phyloP scores from a whole-genome alignment of 768 basidiomycete species.

The Kwoniella europaea region DNA sequence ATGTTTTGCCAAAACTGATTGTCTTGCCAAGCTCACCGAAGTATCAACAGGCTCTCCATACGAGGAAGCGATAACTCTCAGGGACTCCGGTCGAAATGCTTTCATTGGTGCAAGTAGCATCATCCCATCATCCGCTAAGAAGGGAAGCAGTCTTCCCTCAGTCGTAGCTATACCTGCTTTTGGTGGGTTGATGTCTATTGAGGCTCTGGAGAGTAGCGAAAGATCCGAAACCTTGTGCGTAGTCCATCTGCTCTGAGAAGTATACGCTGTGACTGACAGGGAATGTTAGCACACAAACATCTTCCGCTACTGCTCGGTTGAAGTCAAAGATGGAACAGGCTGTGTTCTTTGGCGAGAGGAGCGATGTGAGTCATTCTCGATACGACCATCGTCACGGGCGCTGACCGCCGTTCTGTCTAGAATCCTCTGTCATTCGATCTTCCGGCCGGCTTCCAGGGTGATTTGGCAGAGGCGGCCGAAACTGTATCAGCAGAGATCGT shows the following conservation, averaged over 20 bases:
- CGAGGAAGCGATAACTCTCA: slow-evolving; percentile 59
- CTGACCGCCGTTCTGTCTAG: slow-evolving; percentile 23
- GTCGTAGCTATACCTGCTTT: slow-evolving; percentile 38
- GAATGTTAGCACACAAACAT: slow-evolving; percentile 21
- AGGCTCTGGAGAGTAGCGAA: slow-evolving; percentile 25
- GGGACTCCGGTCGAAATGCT: slow-evolving; percentile 54
- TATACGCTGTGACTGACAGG: neutral
- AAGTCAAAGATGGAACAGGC: slow-evolving; percentile 60
- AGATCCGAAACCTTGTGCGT: slow-evolving; percentile 1
- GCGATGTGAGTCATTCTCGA: slow-evolving; percentile 35
- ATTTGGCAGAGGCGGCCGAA: slow-evolving; percentile 56
- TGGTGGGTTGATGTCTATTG: slow-evolving; percentile 36
- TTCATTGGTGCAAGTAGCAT: slow-evolving; percentile 56
- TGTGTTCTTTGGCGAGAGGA: slow-evolving; percentile 58
- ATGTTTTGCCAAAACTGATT: slow-evolving; percentile 1
- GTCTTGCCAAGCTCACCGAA: neutral
- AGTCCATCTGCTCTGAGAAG: neutral
- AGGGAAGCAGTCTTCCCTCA: slow-evolving; percentile 14
- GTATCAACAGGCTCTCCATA: slow-evolving; percentile 42
- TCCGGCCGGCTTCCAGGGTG: slow-evolving; percentile 51
- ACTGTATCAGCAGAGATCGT: slow-evolving; percentile 60
- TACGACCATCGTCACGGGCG: neutral
- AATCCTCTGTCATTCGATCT: slow-evolving; percentile 60
- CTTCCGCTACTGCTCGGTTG: slow-evolving; percentile 51
- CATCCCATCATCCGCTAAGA: slow-evolving; percentile 16